Percentiles rank a stretch among this genome's conserved stretches.
Evolutionary conservation across 2,329 filamentous ascomycete species (phyloP).

Genomic region (Gnomoniopsis sp.): DNA sequence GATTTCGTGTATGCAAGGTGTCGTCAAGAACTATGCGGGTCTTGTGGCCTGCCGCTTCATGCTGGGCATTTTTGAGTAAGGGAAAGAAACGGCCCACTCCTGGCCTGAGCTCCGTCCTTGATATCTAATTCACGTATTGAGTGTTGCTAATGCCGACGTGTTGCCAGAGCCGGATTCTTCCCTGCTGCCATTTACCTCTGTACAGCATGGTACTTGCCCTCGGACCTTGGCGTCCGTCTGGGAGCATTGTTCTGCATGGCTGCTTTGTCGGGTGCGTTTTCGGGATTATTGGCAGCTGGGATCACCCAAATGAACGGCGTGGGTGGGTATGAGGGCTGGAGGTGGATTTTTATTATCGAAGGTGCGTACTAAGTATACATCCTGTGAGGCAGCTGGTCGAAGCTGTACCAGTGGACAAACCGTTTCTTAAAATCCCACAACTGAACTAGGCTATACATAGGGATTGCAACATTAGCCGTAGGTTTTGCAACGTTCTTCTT

Average conservation of each 20-base stretch:
- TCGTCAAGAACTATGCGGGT: conserved; percentile 37
- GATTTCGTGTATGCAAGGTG: conserved; percentile 36
- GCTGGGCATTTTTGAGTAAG: conserved; percentile 40
- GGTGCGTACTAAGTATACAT: conserved; percentile 24
- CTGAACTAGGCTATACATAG: no score
- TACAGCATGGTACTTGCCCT: not conserved
- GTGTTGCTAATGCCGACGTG: conserved; percentile 41
- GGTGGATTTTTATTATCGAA: conserved; percentile 50
- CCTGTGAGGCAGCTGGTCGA: no score
- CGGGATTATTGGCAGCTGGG: conserved; percentile 60
- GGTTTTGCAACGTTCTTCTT: conserved; percentile 27
- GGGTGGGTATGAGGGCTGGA: conserved; percentile 42
- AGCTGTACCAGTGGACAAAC: no score
- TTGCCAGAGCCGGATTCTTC: conserved; percentile 51
- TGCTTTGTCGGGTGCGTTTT: conserved; percentile 49
- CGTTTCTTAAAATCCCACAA: no score
- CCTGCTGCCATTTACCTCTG: conserved; percentile 25
- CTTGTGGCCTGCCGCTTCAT: conserved; percentile 44
- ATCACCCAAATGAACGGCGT: conserved; percentile 43
- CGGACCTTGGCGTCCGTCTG: not conserved
- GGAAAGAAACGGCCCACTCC: no score
- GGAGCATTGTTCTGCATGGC: conserved; percentile 41
- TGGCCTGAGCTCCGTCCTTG: no score
- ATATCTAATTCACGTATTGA: no score
- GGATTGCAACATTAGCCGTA: conserved; percentile 37